These are phyloP conservation scores for Aspergillus persii DNA, from an alignment of 2,329 filamentous ascomycete genomes.

Conservation along the genomic window DNA sequence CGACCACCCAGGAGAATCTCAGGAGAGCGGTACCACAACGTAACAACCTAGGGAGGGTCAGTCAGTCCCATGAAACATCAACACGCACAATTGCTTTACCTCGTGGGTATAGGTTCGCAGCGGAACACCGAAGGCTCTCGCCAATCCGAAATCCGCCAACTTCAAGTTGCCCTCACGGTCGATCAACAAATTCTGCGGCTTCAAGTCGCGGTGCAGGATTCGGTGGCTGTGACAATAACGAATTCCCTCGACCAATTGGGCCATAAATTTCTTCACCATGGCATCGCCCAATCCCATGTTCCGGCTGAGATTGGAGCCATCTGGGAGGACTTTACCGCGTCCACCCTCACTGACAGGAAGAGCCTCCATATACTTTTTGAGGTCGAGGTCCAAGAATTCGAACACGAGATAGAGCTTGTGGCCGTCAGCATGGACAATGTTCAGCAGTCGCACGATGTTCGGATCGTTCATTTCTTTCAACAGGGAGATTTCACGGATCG, in stretches of 20 bases:
- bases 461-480: slow-evolving; percentile 93
- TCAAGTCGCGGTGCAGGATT: slow-evolving; percentile 82
- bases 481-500: slow-evolving; percentile 89
- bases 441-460: slow-evolving; percentile 82
- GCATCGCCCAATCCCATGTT: slow-evolving; percentile 70
- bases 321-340: slow-evolving; percentile 78
- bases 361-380: slow-evolving; percentile 96
- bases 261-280: slow-evolving; percentile 93
- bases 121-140: slow-evolving; percentile 86
- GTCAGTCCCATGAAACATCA: not conserved
- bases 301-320: slow-evolving; percentile 65
- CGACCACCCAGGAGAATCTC: slow-evolving; percentile 88
- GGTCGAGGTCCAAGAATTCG: slow-evolving; percentile 84
- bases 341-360: slow-evolving; percentile 81
- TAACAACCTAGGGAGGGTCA: slow-evolving; percentile 64
- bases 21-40: slow-evolving; percentile 86
- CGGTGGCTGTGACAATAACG: slow-evolving; percentile 87
- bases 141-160: slow-evolving; percentile 85
- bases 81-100: slow-evolving; percentile 38
- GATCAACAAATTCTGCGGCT: slow-evolving; percentile 88
- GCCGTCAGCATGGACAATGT: slow-evolving; percentile 91
- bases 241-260: slow-evolving; percentile 78
- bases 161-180: slow-evolving; percentile 85
- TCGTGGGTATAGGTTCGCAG: slow-evolving; percentile 91
- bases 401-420: slow-evolving; percentile 94